Evolutionary conservation across 257 asterid species (phyloP).

Genomic region (Plectranthus barbatus): DNA sequence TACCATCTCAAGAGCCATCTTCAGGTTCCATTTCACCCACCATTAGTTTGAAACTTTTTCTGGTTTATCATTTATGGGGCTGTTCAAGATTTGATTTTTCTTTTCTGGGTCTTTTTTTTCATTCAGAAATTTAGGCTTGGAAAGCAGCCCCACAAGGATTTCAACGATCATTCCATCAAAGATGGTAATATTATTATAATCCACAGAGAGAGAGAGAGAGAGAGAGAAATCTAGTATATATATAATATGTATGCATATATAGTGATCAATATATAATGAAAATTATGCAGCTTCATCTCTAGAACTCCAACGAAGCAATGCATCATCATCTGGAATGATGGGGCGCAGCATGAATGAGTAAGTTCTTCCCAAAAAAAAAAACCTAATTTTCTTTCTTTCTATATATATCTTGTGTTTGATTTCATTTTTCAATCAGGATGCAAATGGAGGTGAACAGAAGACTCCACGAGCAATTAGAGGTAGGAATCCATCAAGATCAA

Average conservation of each 20-base stretch:
- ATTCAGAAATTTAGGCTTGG: constrained; percentile 92
- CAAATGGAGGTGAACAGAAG: constrained; percentile 98
- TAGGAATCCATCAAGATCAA: constrained; percentile 4
- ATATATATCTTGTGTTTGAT: neutral
- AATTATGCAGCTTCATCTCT: constrained; percentile 53
- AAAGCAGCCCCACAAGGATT: constrained; percentile 98
- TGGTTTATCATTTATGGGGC: too few species aligned
- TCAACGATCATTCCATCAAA: constrained; percentile 82
- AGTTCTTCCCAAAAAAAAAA: constrained; percentile 19
- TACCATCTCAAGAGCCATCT: constrained; percentile 99
- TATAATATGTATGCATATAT: neutral
- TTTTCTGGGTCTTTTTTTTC: neutral
- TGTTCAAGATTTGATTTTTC: too few species aligned
- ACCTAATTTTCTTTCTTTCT: neutral
- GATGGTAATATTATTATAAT: constrained; percentile 80
- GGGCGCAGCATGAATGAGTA: constrained; percentile 97
- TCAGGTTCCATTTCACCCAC: constrained; percentile 38
- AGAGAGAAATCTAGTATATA: too few species aligned
- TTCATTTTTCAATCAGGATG: constrained; percentile 86
- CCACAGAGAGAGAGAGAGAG: too few species aligned
- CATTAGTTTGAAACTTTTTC: too few species aligned
- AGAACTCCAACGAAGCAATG: constrained; percentile 74
- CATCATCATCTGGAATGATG: constrained; percentile 76
- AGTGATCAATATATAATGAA: too few species aligned
- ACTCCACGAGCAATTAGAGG: constrained; percentile 96